Evolutionary conservation across 164 flowering plant genomes (phyloP), one percentile per base, ranked within the genome.

Genomic region (Tetracentron sinense): DNA sequence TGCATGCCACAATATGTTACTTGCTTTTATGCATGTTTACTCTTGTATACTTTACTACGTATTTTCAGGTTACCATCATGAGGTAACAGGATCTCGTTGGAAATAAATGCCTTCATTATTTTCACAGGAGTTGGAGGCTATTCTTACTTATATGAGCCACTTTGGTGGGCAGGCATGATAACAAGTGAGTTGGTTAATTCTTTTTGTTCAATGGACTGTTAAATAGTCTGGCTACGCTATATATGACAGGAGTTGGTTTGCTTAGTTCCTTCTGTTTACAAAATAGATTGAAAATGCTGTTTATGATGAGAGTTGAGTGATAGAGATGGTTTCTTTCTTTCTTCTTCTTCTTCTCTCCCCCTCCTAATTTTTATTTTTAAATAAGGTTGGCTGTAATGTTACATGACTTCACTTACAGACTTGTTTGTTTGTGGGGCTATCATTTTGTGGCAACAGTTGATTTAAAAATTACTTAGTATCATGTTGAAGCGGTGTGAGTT

Each of bases 151-250:
- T 84, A 84, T 56, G 97, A 91, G 74, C 97, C 97, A 30, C 86
- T 91, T 16, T 91, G 97, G 97, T 91, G 97, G 97, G 82, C 77
- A 29, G 97, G 97, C 77, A 88, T 91, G 95, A 85, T 84, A 69
- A 84, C 97, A 75, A 91, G 96, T 91, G 65, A 82, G 97, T 85
- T 54, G 19, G 31, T 27, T n/a, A 20, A 25, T 27, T 2, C 19
- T 56, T 55, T 30, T 23, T 48, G 7, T 58, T 26, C 1, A 22
- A 8, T 25, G 31, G 2, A 60, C 42, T 63, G 12, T n/a, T 15
- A 49, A 42, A 14, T 42, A 31, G 33, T 38, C 12, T 1, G 1
- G 19, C 20, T 55, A 20, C n/a, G n/a, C n/a, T n/a, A n/a, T n/a
- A n/a, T n/a, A n/a, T n/a, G n/a, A 1, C 10, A 20, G 28, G 25